Percentiles rank a stretch among this genome's conserved stretches.
Conservation (phyloP, 2,329 filamentous ascomycete genomes). For the Dactylonectria macrodidyma region DNA sequence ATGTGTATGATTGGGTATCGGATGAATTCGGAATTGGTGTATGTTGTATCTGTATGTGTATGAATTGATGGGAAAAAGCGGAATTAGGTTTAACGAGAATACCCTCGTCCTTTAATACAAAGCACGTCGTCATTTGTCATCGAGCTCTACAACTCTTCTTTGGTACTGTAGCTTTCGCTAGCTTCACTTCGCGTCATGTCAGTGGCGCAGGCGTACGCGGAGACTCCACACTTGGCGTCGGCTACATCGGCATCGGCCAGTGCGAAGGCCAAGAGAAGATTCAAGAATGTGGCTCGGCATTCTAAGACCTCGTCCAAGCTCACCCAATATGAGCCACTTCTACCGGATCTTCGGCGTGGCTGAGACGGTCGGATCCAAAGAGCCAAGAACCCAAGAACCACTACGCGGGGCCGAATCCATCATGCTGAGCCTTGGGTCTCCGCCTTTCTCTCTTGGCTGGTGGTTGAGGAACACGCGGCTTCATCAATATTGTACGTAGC, state of each 20-base stretch:
- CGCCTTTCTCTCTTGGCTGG: slow-evolving; percentile 3
- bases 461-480: background rate
- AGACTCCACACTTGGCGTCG: slow-evolving; percentile 24
- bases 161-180: background rate
- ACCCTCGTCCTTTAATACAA: slow-evolving; percentile 21
- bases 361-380: slow-evolving; percentile 1
- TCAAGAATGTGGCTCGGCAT: slow-evolving; percentile 24
- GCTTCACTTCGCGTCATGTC: slow-evolving; percentile 14
- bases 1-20: background rate
- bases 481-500: too few relatives aligned
- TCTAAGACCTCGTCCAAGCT: background rate
- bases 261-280: slow-evolving; percentile 11
- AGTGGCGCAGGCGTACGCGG: slow-evolving; percentile 16
- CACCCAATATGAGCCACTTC: background rate
- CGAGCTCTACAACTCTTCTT: background rate
- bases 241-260: slow-evolving; percentile 24
- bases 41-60: background rate
- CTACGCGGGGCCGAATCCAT: background rate
- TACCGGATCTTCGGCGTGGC: slow-evolving; percentile 24
- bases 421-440: background rate
- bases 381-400: background rate
- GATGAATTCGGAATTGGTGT: too few relatives aligned
- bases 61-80: background rate
- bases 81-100: background rate
- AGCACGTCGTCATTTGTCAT: background rate